Percentiles rank a stretch among this genome's conserved stretches.
Conservation (phyloP, 2,329 filamentous ascomycete genomes). For the Phaeosphaeriaceae sp. region DNA sequence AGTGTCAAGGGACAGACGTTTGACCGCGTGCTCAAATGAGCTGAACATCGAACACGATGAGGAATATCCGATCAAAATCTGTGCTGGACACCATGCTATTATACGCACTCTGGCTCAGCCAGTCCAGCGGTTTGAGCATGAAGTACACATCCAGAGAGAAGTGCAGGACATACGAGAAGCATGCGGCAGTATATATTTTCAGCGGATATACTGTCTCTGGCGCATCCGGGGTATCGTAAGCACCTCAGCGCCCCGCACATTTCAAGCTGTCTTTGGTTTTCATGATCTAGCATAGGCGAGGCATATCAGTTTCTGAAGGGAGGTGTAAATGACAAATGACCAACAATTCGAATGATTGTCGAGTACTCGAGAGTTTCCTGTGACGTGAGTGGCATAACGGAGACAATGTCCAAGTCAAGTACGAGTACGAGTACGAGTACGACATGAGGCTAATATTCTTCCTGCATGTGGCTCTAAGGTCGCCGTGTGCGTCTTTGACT, state of each 20-base stretch:
- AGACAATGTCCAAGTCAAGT: background rate
- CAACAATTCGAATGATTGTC: background rate
- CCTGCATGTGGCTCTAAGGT: too few species aligned
- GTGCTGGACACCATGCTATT: background rate
- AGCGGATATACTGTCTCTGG: background rate
- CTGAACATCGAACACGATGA: background rate
- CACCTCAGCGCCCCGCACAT: background rate
- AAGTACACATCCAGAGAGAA: background rate
- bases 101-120: background rate
- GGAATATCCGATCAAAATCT: background rate
- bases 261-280: background rate
- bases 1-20: constrained; percentile 74
- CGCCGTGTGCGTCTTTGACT: too few species aligned
- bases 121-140: background rate
- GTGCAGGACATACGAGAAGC: background rate
- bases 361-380: background rate
- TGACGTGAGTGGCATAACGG: background rate
- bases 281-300: background rate
- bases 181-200: background rate
- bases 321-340: background rate
- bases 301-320: background rate
- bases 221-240: background rate
- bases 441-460: constrained; percentile 1
- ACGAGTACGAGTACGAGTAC: background rate
- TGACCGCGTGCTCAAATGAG: constrained; percentile 77